Base-by-base conservation (phyloP, 495 filamentous ascomycete genomes). In the Niebla homalea region DNA sequence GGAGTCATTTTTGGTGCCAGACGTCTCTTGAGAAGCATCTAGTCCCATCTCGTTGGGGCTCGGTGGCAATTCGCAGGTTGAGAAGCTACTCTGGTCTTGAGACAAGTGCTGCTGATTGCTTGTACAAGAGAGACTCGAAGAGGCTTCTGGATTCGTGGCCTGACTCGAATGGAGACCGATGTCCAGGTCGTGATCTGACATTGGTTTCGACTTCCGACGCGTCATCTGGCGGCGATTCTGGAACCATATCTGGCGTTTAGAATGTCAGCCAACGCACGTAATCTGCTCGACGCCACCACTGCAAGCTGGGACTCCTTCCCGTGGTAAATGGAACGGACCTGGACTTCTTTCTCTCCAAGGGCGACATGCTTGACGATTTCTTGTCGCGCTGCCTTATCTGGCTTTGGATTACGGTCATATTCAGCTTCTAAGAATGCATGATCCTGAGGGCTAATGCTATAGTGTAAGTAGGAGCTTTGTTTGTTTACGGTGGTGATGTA, bases 151-250 rank as follows among this genome's bases (percentile, higher is more conserved):
- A 15, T 19, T 36, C 14, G 40, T 36, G 16, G 37, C 46, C 48
- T 55, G 54, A 41, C 55, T 57, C 19, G 57, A 54, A 35, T 20
- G 32, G 10, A 49, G 5, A 19, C 41, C 43, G 23, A 73, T 75
- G 12, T 78, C 71, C 23, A 93, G 76, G 64, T 94, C 87, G 59
- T 93, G 80, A 20, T 85, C 81, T 25, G 87, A 75, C 18, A 95
- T 71, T 22, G 92, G 92, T 53, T 87, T 84, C 48, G 88, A 85
- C 70, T 90, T 94, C 50, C 93, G 79, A 49, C 93, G 79, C 59
- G 89, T 83, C 67, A 89, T 94, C 63, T 99, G 93, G 53, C 93
- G 78, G 62, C 89, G 81, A 59, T 99, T 99, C 62, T 97, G 93
- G 67, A 99, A 99, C 93, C 93, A 99, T 57, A 99, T 95, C 92